Base-by-base conservation (phyloP, 2,329 filamentous ascomycete genomes). In the Stachybotrys elegans region DNA sequence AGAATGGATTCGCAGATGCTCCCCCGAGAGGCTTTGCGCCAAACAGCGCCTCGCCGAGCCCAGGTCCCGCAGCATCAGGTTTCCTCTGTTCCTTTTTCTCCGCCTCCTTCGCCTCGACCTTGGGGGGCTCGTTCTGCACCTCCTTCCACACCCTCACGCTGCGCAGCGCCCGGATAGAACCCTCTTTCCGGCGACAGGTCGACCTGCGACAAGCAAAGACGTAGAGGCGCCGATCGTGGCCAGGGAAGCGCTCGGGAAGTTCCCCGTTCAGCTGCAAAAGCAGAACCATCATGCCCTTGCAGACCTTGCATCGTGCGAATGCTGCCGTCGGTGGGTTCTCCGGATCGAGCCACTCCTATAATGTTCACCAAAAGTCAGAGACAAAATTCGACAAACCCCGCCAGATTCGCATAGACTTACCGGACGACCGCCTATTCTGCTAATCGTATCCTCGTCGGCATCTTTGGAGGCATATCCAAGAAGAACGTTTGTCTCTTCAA, bases 241-340 rank as follows among this genome's bases (percentile, higher is more conserved):
- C 82, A 2, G 90, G 86, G 58, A 95, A 96, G 40, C 81, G 77
- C 44, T 92, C 86, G 13, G 90, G 91, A 4, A 97, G 76, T 61
- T 96, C 90, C 56, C 82, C 91, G 65, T 98, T 89, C 22, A 98
- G 78, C 65, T 98, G 90, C 38, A 98, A 78, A 4, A 98, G 78
- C 11, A 97, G 76, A 2, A 81, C 83, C 80, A 96, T 89, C 42
- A 88, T 68, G 42, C 83, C 79, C 53, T 89, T 87, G 79, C 93
- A 98, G 52, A 87, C 78, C 66, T 87, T 89, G 72, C 93, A 98
- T 66, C 83, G 85, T 19, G 87, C 89, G 9, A 95, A 76, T 1
- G 83, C 72, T 20, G 86, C 86, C 2, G 88, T 86, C 7, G 92
- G 87, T 4, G 86, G 73, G 32, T 75, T 79, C 43, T 75, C 70